phyloP scores from a whole-genome alignment of 495 filamentous ascomycete species.

The Geoglossum glabrum region DNA sequence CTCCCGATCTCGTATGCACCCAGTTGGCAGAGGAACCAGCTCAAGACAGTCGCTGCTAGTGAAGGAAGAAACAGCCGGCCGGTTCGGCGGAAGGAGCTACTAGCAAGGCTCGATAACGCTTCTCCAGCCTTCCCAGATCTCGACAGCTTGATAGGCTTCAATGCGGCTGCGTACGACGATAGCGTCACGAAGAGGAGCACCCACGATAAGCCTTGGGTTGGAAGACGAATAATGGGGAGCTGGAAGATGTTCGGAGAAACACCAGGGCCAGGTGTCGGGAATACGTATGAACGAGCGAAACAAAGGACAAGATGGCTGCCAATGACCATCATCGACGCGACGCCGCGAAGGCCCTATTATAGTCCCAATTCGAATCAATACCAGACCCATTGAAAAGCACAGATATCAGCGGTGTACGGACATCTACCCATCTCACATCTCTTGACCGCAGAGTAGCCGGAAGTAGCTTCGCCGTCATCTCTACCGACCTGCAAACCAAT shows the following conservation, averaged over 20 bases:
- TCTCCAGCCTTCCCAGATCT: conserved; percentile 9
- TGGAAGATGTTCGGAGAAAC: neutral
- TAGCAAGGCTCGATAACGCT: conserved; percentile 14
- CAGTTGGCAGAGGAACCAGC: conserved; percentile 16
- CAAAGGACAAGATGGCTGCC: neutral
- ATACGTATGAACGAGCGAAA: neutral
- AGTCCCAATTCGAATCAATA: neutral
- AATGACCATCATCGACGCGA: neutral
- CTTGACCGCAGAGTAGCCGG: neutral
- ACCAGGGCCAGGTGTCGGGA: neutral
- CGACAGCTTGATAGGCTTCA: conserved; percentile 14
- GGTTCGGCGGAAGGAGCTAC: conserved; percentile 13
- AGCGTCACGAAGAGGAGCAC: neutral
- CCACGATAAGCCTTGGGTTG: neutral
- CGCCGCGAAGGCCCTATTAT: neutral
- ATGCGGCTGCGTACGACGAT: neutral
- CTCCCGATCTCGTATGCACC: conserved; percentile 14
- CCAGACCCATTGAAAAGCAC: neutral
- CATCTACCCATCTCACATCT: neutral
- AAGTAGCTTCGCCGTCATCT: neutral
- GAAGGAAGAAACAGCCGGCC: conserved; percentile 15
- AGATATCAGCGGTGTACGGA: no score
- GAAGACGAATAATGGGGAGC: neutral
- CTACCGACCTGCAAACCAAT: neutral
- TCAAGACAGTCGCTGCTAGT: conserved; percentile 11